Evolutionary conservation across 345 rosid genomes (phyloP), one percentile per base, ranked within the genome.

Genomic region (Excoecaria cochinchinensis): DNA sequence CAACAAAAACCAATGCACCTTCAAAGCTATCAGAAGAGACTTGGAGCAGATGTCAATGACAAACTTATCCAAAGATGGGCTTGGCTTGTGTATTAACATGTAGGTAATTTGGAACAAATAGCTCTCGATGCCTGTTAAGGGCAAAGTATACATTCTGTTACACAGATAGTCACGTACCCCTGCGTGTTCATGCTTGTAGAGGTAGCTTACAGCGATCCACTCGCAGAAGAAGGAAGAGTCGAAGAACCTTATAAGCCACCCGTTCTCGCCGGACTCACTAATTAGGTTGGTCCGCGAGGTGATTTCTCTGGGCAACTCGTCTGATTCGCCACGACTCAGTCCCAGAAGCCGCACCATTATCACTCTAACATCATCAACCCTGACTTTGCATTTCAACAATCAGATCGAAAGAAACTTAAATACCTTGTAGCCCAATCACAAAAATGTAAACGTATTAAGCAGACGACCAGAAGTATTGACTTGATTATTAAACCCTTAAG

Each of bases 141-240:
- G 98, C 78, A 96, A 87, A 5, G 95, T 92, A 80, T 96, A 93
- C 99, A 96, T 96, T 83, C 98, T 82, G 85, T 96, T 96, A 86
- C 99, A 96, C 44, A 96, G 85, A 84, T 96, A 96, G 71, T 96
- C 99, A 42, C 99, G 90, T 11, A 96, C 98, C 64, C 98, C 99
- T 0, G 92, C 77, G 53, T 96, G 97, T 22, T 93, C 95, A 68
- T 96, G 99, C 90, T 96, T 96, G 84, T 96, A 96, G 9, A 96
- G 92, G 81, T 96, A 96, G 86, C 99, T 93, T 42, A 96, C 98
- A 5, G 99, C 99, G 79, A 96, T 96, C 99, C 99, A 96, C 89
- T 96, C 99, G 19, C 99, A 96, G 86, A 96, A 96, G 80, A 96
- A 96, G 12, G 99, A 82, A 6, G 99, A 96, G 84, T 96, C 97